Base-by-base conservation (phyloP, 2,329 filamentous ascomycete genomes). In the Sodiomyces alkalinus region DNA sequence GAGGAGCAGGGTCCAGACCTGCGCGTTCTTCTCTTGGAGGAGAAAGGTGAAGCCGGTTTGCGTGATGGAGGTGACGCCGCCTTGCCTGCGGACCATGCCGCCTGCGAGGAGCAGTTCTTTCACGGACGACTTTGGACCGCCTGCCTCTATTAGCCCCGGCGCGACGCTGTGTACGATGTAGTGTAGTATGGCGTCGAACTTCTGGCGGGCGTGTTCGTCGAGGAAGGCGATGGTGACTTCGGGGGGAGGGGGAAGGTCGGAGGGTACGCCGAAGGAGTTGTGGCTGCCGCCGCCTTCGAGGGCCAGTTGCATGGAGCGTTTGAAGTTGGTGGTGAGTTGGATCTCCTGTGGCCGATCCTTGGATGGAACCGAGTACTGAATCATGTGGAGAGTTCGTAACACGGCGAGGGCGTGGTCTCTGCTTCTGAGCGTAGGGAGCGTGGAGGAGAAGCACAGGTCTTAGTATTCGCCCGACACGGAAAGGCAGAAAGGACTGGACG, bases 101-200 rank as follows among this genome's bases (percentile, higher is more conserved):
- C 90, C 90, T 1, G 74, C 69, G 40, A 85, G 64, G 26, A 98
- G 65, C 22, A 98, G 65, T 38, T 80, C 72, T 52, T 87, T 92
- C 17, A 96, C 92, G 11, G 79, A 79, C 42, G 70, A 68, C 48
- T 80, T 81, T 17, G 80, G 72, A 1, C 64, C 64, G 32, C 55
- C 50, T 5, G 49, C 47, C n/a, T 50, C 48, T 31, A 55, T 51
- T 27, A 52, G 49, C 8, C 58, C 55, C 22, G 59, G 53, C 13
- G 55, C 54, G 7, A 80, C 76, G 35, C 72, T 78, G 33, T 78
- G 80, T 13, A 98, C 90, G 49, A 98, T 86, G 46, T 85, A 98
- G 51, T 94, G 90, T 26, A 98, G 55, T 17, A 98, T 93, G 16
- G 83, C 80, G 52, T 98, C 92, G 86, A 90, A 98, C 47, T 92